A percentile compares a stretch with the other conserved stretches of the same genome.
Evolutionary conservation across 2,329 filamentous ascomycete genomes (phyloP).

Genomic region (Ophiostoma fasciatum): DNA sequence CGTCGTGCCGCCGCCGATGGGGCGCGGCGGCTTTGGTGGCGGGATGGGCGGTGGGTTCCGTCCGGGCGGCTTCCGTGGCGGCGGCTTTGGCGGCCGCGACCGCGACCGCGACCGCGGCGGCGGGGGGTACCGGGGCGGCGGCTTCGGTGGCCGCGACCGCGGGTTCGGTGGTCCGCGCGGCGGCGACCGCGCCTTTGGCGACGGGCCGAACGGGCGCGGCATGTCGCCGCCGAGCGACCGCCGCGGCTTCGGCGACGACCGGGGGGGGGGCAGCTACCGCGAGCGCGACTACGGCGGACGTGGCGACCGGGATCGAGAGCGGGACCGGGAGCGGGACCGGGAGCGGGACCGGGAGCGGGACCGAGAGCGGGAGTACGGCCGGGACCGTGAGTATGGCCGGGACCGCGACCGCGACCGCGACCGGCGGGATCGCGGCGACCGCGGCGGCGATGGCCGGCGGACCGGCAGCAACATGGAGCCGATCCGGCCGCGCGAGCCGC

Average conservation of each 20-base stretch:
- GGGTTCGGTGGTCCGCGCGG: constrained; percentile 21
- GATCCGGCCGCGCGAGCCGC: constrained; percentile 13
- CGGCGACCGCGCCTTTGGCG: constrained; percentile 28
- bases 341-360: constrained; percentile 24
- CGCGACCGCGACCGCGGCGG: constrained; percentile 35
- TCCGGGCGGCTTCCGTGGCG: constrained; percentile 29
- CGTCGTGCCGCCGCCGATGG: constrained; percentile 53
- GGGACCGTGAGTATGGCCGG: background rate
- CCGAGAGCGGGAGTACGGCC: constrained; percentile 1
- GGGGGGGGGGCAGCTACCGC: constrained; percentile 31
- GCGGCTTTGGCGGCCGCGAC: constrained; percentile 20
- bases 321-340: constrained; percentile 10
- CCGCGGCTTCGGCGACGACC: constrained; percentile 31
- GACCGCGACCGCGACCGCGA: constrained; percentile 3
- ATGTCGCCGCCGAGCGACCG: constrained; percentile 36
- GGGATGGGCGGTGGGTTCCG: constrained; percentile 39
- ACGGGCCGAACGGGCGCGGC: constrained; percentile 41
- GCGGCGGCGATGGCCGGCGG: constrained; percentile 26
- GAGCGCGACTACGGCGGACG: constrained; percentile 28
- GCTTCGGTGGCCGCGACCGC: constrained; percentile 22
- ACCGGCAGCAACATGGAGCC: constrained; percentile 17
- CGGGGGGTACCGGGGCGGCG: constrained; percentile 38
- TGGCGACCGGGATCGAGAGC: constrained; percentile 27
- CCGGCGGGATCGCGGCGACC: constrained; percentile 28
- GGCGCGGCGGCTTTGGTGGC: constrained; percentile 26